Evolutionary conservation across 2,329 filamentous ascomycete species (phyloP).

Genomic region (Sclerotinia glacialis): DNA sequence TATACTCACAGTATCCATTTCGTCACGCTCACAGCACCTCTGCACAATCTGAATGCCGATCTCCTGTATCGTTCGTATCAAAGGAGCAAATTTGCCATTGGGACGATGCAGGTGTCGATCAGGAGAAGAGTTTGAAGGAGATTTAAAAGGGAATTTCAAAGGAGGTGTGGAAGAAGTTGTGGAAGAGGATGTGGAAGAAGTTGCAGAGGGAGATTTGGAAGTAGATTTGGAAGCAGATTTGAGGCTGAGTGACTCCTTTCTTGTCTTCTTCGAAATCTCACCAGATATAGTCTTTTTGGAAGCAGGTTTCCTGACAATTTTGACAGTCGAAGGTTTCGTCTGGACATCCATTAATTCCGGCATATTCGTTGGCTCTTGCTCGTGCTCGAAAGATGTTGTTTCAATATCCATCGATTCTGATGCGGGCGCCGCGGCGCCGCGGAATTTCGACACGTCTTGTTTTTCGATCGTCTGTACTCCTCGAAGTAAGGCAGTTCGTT

Average conservation of each 20-base stretch:
- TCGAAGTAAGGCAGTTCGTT: background rate
- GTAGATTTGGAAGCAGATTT: too few species aligned
- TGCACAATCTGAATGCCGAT: background rate
- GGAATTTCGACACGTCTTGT: background rate
- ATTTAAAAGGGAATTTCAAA: background rate
- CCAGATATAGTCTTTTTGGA: too few species aligned
- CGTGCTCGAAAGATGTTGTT: too few species aligned
- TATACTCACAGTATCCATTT: slow-evolving; percentile 12
- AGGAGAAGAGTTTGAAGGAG: background rate
- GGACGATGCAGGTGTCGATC: background rate
- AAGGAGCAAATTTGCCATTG: background rate
- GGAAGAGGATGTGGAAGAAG: too few species aligned
- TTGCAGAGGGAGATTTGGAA: too few species aligned
- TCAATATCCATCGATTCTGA: background rate
- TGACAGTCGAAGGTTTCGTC: too few species aligned
- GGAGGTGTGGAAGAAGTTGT: too few species aligned
- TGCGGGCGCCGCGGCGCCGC: too few species aligned
- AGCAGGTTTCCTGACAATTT: too few species aligned
- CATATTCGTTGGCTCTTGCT: background rate
- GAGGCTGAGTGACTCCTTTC: too few species aligned
- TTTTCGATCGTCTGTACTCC: background rate
- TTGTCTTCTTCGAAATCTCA: too few species aligned
- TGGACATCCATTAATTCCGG: too few species aligned
- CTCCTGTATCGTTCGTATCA: background rate
- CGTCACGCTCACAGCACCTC: background rate